Conservation (phyloP, 2,329 filamentous ascomycete species). For the Pseudogymnoascus sp. region DNA sequence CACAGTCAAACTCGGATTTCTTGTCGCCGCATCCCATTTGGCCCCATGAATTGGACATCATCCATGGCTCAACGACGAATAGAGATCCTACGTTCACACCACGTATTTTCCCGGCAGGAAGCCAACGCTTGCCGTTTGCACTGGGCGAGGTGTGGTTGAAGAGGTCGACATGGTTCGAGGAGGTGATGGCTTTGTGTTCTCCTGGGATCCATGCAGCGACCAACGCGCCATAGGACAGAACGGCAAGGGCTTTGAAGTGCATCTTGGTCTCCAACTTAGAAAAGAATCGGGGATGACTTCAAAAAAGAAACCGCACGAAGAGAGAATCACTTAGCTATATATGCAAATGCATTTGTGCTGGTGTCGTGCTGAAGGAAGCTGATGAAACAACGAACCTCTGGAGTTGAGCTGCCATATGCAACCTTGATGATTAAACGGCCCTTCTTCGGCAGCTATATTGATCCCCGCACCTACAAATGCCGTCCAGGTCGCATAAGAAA, state of each 20-base stretch:
- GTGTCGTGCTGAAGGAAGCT: background rate
- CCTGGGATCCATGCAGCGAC: constrained; percentile 18
- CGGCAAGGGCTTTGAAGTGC: background rate
- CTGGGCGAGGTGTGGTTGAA: constrained; percentile 12
- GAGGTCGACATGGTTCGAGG: constrained; percentile 13
- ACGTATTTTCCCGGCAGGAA: constrained; percentile 33
- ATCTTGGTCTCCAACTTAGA: background rate
- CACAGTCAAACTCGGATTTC: constrained; percentile 42
- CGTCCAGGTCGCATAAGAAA: background rate
- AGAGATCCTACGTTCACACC: constrained; percentile 43
- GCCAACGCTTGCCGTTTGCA: constrained; percentile 16
- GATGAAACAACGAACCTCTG: background rate
- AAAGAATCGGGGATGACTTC: background rate
- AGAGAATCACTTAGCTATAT: background rate
- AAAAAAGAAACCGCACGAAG: background rate
- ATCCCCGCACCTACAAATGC: background rate
- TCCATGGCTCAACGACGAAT: constrained; percentile 44
- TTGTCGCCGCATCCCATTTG: constrained; percentile 37
- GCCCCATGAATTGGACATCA: constrained; percentile 34
- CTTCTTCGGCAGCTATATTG: background rate
- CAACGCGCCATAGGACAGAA: constrained; percentile 1
- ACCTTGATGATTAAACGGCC: background rate
- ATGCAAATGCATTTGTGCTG: background rate
- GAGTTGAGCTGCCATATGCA: background rate
- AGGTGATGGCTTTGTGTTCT: constrained; percentile 15